Evolutionary conservation across 305 asterid species (phyloP).

Genomic region (Rubia tinctorum): DNA sequence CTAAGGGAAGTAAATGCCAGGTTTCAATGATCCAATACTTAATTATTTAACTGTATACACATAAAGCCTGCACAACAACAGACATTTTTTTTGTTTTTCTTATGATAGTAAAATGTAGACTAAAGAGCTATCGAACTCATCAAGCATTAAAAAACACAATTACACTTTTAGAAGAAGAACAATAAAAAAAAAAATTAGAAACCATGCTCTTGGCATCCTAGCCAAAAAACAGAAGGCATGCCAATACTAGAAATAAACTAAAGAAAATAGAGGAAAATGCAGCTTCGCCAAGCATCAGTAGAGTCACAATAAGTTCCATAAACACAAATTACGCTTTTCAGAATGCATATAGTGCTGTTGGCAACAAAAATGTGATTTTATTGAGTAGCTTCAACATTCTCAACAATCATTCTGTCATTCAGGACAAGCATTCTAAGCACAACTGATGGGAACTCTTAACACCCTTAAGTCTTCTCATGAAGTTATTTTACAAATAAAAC

Average conservation of each 20-base stretch:
- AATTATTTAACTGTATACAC: background rate
- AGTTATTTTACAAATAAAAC: background rate
- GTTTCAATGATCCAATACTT: background rate
- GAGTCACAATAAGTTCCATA: background rate
- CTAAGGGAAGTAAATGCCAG: background rate
- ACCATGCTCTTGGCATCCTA: background rate
- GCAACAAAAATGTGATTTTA: background rate
- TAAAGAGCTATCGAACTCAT: background rate
- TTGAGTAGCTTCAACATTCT: background rate
- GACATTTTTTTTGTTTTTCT: background rate
- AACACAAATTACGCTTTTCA: background rate
- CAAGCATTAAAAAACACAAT: too few species aligned
- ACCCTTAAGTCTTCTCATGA: background rate
- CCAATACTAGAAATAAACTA: too few species aligned
- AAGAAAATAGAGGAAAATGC: background rate
- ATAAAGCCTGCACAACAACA: background rate
- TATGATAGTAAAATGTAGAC: too few species aligned
- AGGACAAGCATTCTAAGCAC: background rate
- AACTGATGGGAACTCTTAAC: background rate
- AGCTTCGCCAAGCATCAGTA: background rate
- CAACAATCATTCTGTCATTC: constrained; percentile 1
- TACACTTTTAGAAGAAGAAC: background rate
- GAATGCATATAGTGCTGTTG: background rate
- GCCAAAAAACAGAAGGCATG: background rate
- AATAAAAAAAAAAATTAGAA: background rate